Evolutionary conservation across 371 early-diverging fungal species (phyloP), one percentile per base, ranked within the genome.

Genomic region (Sporodiniella umbellata): DNA sequence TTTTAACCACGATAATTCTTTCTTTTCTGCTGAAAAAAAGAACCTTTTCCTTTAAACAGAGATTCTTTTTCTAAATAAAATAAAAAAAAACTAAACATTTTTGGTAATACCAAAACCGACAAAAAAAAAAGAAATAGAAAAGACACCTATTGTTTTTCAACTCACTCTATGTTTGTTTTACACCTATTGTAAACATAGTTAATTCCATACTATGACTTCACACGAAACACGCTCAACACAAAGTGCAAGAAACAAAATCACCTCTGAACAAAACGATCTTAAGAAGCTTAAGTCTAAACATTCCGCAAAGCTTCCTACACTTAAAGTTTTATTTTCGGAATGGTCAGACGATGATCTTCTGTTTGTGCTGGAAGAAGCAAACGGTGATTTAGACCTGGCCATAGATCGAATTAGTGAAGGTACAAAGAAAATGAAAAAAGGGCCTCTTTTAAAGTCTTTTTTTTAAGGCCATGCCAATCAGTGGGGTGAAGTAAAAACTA

Each of bases 401-500:
- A 79, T 88, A 62, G 79, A 71, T 33, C 74, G 94, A 54, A 95
- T 96, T 62, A 78, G 79, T 51, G 90, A 90, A 72, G 96, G 96
- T 93, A 28, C 4, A 28, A 28, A 4, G 10, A 28, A 28, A 28
- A 4, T 7, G 30, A 28, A 28, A 10, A 28, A 28, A 28, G 10
- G 30, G 30, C 30, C 35, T 28, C 37, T 0, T 14, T 48, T 28
- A 28, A 28, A 35, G 15, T 14, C 6, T 37, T 39, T n/a, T 45
- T n/a, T 11, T 15, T 11, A 35, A 93, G 94, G 95, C 49, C 88
- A 83, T 64, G 89, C 88, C 31, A 78, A 76, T 57, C 90, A 91
- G 64, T 95, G 96, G 94, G 94, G 89, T 42, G 90, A 93, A 72
- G 96, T 93, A 63, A 89, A 90, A 70, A 80, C 83, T 57, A 88